Evolutionary conservation across 805 yeast species (phyloP).

Genomic region (Brettanomyces nanus): DNA sequence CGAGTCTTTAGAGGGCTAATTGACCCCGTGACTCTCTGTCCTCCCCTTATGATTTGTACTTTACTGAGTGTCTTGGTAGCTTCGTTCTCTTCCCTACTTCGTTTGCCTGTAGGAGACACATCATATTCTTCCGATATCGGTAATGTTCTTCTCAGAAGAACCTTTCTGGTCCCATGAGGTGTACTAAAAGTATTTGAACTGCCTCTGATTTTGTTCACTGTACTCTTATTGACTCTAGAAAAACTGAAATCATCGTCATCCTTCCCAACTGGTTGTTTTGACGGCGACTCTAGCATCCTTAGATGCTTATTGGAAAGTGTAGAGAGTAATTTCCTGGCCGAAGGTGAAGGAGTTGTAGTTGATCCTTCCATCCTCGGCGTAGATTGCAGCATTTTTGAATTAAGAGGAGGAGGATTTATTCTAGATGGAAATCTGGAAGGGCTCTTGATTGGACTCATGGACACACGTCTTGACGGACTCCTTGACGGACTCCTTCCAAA

Average conservation of each 20-base stretch:
- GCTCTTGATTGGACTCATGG: too few relatives aligned
- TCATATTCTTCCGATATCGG: neutral
- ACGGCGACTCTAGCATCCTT: neutral
- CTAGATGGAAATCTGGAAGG: too few relatives aligned
- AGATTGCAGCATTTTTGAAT: neutral
- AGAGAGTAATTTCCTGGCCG: constrained; percentile 2
- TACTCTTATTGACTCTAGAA: neutral
- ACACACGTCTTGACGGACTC: too few relatives aligned
- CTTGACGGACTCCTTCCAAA: too few relatives aligned
- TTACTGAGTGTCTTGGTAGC: neutral
- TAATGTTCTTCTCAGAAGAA: neutral
- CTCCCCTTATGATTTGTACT: constrained; percentile 1
- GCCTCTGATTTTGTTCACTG: neutral
- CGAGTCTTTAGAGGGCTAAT: constrained; percentile 1
- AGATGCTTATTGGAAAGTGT: neutral
- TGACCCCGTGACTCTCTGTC: neutral
- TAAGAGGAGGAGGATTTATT: too few relatives aligned
- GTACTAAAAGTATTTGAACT: neutral
- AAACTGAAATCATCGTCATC: constrained; percentile 2
- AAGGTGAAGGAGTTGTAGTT: constrained; percentile 2
- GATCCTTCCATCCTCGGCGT: constrained; percentile 1
- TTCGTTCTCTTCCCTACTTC: neutral
- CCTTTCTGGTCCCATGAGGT: neutral
- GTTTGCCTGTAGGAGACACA: constrained; percentile 1
- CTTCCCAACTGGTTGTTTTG: neutral